Evolutionary conservation across 75 land plant species (phyloP).

Genomic region (Cryptomeria japonica): DNA sequence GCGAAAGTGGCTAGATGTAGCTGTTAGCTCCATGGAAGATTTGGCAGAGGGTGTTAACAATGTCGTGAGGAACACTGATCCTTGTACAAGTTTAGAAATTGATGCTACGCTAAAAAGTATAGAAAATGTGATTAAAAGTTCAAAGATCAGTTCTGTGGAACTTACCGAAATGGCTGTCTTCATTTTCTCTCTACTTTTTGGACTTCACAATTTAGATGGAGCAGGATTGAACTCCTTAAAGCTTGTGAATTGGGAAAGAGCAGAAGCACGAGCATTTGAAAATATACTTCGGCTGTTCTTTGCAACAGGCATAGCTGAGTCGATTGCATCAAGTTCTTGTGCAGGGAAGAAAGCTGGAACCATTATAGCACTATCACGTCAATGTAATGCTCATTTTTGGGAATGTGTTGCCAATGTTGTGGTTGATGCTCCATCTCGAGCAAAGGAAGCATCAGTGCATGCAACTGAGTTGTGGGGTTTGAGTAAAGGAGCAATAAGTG

Average conservation of each 20-base stretch:
- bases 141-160: conserved; percentile 24
- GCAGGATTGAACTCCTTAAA: conserved; percentile 22
- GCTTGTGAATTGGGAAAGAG: conserved; percentile 41
- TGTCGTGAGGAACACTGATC: conserved; percentile 8
- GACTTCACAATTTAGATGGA: conserved; percentile 24
- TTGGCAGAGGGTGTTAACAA: conserved; percentile 48
- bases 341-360: conserved; percentile 37
- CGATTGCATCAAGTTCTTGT: conserved; percentile 50
- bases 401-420: conserved; percentile 59
- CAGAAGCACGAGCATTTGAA: conserved; percentile 49
- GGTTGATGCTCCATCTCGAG: conserved; percentile 44
- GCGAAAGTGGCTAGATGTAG: conserved; percentile 66
- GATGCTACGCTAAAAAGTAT: conserved; percentile 18
- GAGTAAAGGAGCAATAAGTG: conserved; percentile 69
- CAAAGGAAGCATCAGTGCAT: conserved; percentile 64
- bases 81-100: conserved; percentile 16
- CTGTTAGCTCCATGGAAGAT: conserved; percentile 69
- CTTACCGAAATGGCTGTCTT: conserved; percentile 56
- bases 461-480: conserved; percentile 90
- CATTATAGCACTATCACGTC: conserved; percentile 44
- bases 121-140: conserved; percentile 15
- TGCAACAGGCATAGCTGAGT: conserved; percentile 78
- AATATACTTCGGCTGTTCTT: conserved; percentile 80
- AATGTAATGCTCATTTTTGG: conserved; percentile 58
- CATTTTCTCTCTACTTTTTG: conserved; percentile 45